A percentile compares a stretch with the other conserved stretches of the same genome.
Evolutionary conservation across 768 basidiomycete species (phyloP).

Genomic region (Phanerochaete carnosa): DNA sequence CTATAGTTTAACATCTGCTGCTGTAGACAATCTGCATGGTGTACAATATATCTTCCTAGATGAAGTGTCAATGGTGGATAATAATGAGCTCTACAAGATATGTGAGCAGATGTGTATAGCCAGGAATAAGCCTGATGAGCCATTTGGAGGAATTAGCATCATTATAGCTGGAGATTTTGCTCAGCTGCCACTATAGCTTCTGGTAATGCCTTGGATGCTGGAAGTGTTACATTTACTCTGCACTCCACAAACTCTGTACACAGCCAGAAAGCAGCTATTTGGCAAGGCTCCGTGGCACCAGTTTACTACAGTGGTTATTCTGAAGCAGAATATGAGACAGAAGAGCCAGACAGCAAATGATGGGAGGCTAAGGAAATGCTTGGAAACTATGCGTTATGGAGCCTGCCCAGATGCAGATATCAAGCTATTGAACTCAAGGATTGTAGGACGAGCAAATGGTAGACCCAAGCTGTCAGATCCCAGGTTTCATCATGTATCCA

Average conservation of each 20-base stretch:
- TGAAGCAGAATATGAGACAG: conserved; percentile 21
- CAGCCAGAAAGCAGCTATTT: too few relatives aligned
- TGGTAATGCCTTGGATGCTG: too few relatives aligned
- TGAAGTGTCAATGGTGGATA: conserved; percentile 41
- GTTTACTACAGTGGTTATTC: conserved; percentile 18
- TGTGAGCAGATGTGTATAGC: conserved; percentile 19
- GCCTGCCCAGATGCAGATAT: too few relatives aligned
- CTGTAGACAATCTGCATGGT: conserved; percentile 13
- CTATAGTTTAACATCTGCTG: too few relatives aligned
- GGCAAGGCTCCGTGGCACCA: conserved; percentile 19
- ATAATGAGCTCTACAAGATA: conserved; percentile 25
- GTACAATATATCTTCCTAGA: conserved; percentile 40
- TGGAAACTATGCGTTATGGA: conserved; percentile 39
- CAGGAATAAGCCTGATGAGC: conserved; percentile 8
- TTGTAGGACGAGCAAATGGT: too few relatives aligned
- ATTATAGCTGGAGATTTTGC: conserved; percentile 49
- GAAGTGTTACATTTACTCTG: too few relatives aligned
- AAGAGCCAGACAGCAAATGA: conserved; percentile 19
- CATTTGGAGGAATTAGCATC: conserved; percentile 38
- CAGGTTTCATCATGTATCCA: too few relatives aligned
- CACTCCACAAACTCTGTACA: too few relatives aligned
- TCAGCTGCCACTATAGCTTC: conserved; percentile 40
- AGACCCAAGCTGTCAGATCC: too few relatives aligned
- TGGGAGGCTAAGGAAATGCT: conserved; percentile 22
- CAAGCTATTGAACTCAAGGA: too few relatives aligned